Base-by-base conservation (phyloP, 2,329 filamentous ascomycete genomes). In the Drechslera avenae region DNA sequence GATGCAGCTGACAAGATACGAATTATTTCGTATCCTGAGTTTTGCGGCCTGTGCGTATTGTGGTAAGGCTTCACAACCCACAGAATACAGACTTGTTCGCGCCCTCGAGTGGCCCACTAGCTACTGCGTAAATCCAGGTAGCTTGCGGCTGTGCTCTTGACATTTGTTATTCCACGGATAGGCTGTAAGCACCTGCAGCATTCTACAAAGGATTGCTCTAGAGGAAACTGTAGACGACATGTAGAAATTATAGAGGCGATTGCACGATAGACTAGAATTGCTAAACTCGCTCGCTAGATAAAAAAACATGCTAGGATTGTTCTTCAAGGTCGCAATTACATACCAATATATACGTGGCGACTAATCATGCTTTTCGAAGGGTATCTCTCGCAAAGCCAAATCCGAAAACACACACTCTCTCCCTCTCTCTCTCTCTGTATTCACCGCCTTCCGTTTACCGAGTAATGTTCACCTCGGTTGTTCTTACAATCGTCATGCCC, bases 391-490 rank as follows among this genome's bases (percentile, higher is more conserved):
- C 33, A 36, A n/a, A 2, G 7, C 39, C 32, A 12, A 28, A 13
- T n/a, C 21, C 21, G 21, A 23, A 23, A 23, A 5, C 21, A 23
- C 4, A 12, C n/a, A 16, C 12, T 3, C 10, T 33, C 2, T 16
- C 26, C 8, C 19, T 17, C 8, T 4, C 19, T 7, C 21, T 7
- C 21, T 23, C 21, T n/a, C n/a, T n/a, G n/a, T n/a, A n/a, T n/a
- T 39, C 8, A 3, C 23, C 9, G 7, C n/a, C 17, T 3, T 18
- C 12, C 19, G 10, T 9, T 14, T 19, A 48, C n/a, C 54, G 41
- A 12, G 48, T 44, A 19, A 63, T 44, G 46, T 46, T 52, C 2
- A 65, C 60, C 36, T 61, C 60, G 16, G 59, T 62, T 4, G 60
- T 65, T 44, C 48, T 54, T 26, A 64, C 40, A 41, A 65, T 65